These are phyloP conservation scores for Chrysosphaeria jannelii DNA, from an alignment of 2,329 filamentous ascomycete species.

Conservation along the genomic window DNA sequence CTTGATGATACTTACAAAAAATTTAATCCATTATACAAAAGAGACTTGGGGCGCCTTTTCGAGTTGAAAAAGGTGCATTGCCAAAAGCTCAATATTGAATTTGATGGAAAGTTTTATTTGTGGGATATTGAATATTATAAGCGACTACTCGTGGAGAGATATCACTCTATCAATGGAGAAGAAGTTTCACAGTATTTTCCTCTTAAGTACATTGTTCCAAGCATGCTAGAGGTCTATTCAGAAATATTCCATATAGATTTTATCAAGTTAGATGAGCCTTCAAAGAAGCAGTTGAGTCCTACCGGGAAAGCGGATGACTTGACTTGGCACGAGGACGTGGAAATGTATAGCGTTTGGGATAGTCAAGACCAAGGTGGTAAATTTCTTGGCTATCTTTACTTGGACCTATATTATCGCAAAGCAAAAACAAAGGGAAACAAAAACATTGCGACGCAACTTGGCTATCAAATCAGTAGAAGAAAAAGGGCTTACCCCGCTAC, in stretches of 20 bases:
- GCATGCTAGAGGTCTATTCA: slow-evolving; percentile 63
- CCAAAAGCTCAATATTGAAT: slow-evolving; percentile 22
- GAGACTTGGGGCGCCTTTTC: slow-evolving; percentile 39
- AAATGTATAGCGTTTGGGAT: slow-evolving; percentile 59
- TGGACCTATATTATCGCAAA: slow-evolving; percentile 50
- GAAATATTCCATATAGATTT: slow-evolving; percentile 55
- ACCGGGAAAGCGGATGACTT: slow-evolving; percentile 41
- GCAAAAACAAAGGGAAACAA: slow-evolving; percentile 68
- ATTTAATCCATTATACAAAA: slow-evolving; percentile 31
- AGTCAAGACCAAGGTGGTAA: slow-evolving; percentile 36
- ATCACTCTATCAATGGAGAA: slow-evolving; percentile 52
- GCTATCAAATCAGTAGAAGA: slow-evolving; percentile 34
- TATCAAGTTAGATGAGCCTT: slow-evolving; percentile 36
- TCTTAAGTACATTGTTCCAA: slow-evolving; percentile 37
- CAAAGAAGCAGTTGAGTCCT: slow-evolving; percentile 31
- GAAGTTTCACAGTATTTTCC: slow-evolving; percentile 68
- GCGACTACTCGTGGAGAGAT: slow-evolving; percentile 48
- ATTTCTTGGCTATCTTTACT: slow-evolving; percentile 59
- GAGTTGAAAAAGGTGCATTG: slow-evolving; percentile 44
- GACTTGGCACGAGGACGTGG: slow-evolving; percentile 59
- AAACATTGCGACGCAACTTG: slow-evolving; percentile 57
- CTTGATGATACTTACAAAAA: too few species aligned
- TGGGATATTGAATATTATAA: slow-evolving; percentile 67
- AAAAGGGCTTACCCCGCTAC: slow-evolving; percentile 48
- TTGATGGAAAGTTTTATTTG: slow-evolving; percentile 45